A percentile compares a stretch with the other conserved stretches of the same genome.
Conservation (phyloP, 169 alveolate species). For the Plasmodium falciparum region DNA sequence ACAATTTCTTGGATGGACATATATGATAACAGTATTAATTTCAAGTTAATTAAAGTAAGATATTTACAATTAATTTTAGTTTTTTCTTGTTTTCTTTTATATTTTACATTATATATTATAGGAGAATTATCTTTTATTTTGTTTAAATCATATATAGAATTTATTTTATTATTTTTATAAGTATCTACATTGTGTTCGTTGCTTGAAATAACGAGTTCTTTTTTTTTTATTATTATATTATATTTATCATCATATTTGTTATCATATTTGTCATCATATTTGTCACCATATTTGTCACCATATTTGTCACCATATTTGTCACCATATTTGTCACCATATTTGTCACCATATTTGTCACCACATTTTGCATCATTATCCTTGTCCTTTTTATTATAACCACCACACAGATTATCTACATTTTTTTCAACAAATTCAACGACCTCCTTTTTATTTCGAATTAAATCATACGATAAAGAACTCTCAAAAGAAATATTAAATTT, state of each 20-base stretch:
- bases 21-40: constrained; percentile 24
- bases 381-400: not conserved
- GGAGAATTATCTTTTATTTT: not conserved
- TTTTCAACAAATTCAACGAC: constrained; percentile 1
- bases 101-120: not conserved
- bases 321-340: not conserved
- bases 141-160: no score
- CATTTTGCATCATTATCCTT: not conserved
- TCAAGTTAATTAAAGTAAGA: constrained; percentile 32
- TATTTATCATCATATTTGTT: not conserved
- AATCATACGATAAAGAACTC: constrained; percentile 19
- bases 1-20: constrained; percentile 34
- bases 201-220: not conserved
- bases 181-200: no score
- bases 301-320: no score
- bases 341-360: not conserved
- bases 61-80: constrained; percentile 57
- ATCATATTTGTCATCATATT: no score
- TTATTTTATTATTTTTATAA: no score
- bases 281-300: not conserved
- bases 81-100: not conserved
- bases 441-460: constrained; percentile 25
- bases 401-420: not conserved
- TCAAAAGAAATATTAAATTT: constrained; percentile 1
- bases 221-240: not conserved